These are phyloP conservation scores for Diaporthe sp. DNA, from an alignment of 2,329 filamentous ascomycete genomes.

Conservation along the genomic window DNA sequence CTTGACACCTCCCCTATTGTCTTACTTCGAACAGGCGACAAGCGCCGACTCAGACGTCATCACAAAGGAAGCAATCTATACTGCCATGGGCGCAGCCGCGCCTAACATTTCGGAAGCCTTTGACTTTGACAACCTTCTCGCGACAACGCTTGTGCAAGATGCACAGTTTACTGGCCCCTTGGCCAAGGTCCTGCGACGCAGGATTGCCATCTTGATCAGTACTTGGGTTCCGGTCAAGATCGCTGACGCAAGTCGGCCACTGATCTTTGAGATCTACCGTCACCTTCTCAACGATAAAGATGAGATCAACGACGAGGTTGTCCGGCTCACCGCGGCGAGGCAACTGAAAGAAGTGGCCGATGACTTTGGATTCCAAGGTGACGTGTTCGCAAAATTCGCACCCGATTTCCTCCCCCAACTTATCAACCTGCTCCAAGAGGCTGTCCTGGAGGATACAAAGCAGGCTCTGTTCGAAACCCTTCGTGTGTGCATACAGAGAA, in stretches of 20 bases:
- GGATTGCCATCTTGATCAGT: constrained; percentile 89
- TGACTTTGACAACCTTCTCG: constrained; percentile 87
- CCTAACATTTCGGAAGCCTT: constrained; percentile 80
- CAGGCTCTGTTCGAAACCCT: constrained; percentile 91
- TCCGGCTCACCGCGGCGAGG: constrained; percentile 89
- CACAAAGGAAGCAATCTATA: constrained; percentile 95
- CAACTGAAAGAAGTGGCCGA: constrained; percentile 86
- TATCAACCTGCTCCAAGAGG: constrained; percentile 83
- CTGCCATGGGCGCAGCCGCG: constrained; percentile 88
- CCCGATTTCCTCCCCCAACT: constrained; percentile 79
- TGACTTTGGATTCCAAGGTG: constrained; percentile 84
- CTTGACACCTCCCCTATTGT: constrained; percentile 82
- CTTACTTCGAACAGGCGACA: constrained; percentile 85
- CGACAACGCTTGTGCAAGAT: constrained; percentile 82
- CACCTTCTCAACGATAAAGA: constrained; percentile 86
- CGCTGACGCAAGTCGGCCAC: constrained; percentile 74
- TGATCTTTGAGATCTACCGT: constrained; percentile 90
- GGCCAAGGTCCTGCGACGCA: constrained; percentile 87
- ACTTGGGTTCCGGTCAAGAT: constrained; percentile 90
- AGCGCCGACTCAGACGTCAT: constrained; percentile 77
- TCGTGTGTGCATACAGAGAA: constrained; percentile 81
- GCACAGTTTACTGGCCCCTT: constrained; percentile 73
- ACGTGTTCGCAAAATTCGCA: constrained; percentile 83
- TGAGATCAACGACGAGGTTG: constrained; percentile 88
- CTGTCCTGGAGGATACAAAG: constrained; percentile 89